phyloP scores from a whole-genome alignment of 257 asterid species.

The Fraxinus pennsylvanica region DNA sequence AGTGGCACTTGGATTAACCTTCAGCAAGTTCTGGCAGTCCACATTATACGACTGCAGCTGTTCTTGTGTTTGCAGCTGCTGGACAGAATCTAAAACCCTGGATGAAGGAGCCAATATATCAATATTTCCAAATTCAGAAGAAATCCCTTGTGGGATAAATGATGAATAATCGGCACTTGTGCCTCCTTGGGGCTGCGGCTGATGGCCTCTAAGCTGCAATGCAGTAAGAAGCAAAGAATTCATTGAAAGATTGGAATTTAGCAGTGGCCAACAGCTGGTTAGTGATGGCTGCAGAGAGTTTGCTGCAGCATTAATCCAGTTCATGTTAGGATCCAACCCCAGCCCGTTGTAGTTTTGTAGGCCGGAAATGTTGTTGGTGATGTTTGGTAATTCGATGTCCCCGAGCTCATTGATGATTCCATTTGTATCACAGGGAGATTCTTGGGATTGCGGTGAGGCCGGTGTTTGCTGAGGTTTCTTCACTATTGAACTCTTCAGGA shows the following conservation, averaged over 20 bases:
- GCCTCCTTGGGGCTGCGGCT: constrained; percentile 23
- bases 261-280: constrained; percentile 62
- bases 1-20: not conserved
- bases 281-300: constrained; percentile 38
- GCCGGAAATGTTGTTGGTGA: constrained; percentile 30
- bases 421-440: constrained; percentile 50
- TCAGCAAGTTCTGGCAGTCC: constrained; percentile 71
- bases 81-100: constrained; percentile 41
- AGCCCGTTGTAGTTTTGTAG: constrained; percentile 35
- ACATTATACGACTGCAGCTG: constrained; percentile 55
- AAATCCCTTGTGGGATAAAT: constrained; percentile 29
- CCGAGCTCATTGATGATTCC: constrained; percentile 47
- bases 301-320: constrained; percentile 33
- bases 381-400: constrained; percentile 53
- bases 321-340: constrained; percentile 23
- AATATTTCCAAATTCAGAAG: constrained; percentile 34
- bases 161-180: constrained; percentile 27
- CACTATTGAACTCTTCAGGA: constrained; percentile 59
- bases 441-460: constrained; percentile 59
- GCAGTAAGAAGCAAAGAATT: constrained; percentile 71
- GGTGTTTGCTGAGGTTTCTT: constrained; percentile 58
- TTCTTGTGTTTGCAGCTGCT: constrained; percentile 31
- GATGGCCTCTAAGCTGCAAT: constrained; percentile 52
- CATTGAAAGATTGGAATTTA: constrained; percentile 45
- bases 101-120: constrained; percentile 47